Base-by-base conservation (phyloP, 2,329 filamentous ascomycete species). In the Stachybotrys elegans region DNA sequence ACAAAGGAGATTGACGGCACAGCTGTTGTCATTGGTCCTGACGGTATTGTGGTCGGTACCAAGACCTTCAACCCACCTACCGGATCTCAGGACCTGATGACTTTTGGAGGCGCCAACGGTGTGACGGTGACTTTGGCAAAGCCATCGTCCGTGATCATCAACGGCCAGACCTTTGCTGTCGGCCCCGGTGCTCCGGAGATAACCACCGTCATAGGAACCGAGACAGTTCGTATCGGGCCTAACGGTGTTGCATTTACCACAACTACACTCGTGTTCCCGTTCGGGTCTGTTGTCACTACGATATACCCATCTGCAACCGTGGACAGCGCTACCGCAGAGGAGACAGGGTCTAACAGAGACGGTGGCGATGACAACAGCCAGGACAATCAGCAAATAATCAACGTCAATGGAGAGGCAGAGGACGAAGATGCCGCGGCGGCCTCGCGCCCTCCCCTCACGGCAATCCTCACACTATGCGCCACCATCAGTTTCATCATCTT, bases 1-100 rank as follows among this genome's bases (percentile, higher is more conserved):
- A 66, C 67, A 0, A 61, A 64, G 13, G 60, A 71, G 3, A 55
- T 83, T 21, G 68, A 70, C 45, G 71, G 72, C 2, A 66, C 79
- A 55, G 75, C 67, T 0, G 60, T 83, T 22, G 76, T 69, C 0
- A 69, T 79, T 34, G 74, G 69, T 1, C 68, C 76, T 1, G 56
- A 55, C 3, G 78, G 76, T n/a, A 61, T 81, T 6, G 61, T 71
- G 12, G 6, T 39, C 21, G 17, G 23, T 4, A n/a, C n/a, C n/a
- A n/a, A n/a, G n/a, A n/a, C n/a, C n/a, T n/a, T n/a, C n/a, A n/a
- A n/a, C n/a, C n/a, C n/a, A n/a, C n/a, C n/a, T n/a, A n/a, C n/a
- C n/a, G n/a, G n/a, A n/a, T n/a, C n/a, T n/a, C n/a, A n/a, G n/a
- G n/a, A n/a, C n/a, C n/a, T n/a, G n/a, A n/a, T n/a, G n/a, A n/a